Conservation (phyloP, 805 yeast species). For the Candida sanyiensis region DNA sequence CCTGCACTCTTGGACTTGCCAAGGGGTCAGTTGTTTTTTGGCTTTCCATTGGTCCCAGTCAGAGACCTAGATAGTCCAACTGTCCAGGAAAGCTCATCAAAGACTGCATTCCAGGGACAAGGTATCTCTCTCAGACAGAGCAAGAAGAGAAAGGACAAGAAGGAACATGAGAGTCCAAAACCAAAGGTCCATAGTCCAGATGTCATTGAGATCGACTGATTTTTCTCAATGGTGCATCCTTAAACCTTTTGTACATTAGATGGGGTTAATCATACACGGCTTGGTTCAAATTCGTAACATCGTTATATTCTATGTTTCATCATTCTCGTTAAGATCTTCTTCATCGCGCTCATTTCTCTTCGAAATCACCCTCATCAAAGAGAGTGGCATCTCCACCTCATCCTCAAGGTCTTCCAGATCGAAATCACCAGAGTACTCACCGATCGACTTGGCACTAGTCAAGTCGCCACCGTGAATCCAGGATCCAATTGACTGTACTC, state of each 20-base stretch:
- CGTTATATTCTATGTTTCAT: too few species aligned
- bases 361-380: constrained; percentile 32
- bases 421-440: constrained; percentile 12
- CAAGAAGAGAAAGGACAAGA: constrained; percentile 61
- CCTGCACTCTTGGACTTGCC: constrained; percentile 74
- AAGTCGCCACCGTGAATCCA: constrained; percentile 22
- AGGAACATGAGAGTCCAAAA: constrained; percentile 47
- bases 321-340: neutral
- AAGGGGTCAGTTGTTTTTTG: constrained; percentile 85
- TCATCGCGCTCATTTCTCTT: constrained; percentile 14
- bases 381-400: constrained; percentile 29
- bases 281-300: neutral
- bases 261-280: neutral
- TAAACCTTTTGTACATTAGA: constrained; percentile 5
- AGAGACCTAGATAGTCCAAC: constrained; percentile 32
- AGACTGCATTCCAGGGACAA: constrained; percentile 46
- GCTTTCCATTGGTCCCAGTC: constrained; percentile 66
- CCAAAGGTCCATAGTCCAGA: constrained; percentile 70
- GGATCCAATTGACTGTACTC: constrained; percentile 34
- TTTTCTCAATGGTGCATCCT: neutral
- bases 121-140: constrained; percentile 75
- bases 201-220: constrained; percentile 63
- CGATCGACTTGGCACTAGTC: constrained; percentile 25
- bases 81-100: constrained; percentile 21
- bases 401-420: constrained; percentile 13